A percentile compares a stretch with the other conserved stretches of the same genome.
Evolutionary conservation across 441 rosid genomes (phyloP).

Genomic region (Hura crepitans): DNA sequence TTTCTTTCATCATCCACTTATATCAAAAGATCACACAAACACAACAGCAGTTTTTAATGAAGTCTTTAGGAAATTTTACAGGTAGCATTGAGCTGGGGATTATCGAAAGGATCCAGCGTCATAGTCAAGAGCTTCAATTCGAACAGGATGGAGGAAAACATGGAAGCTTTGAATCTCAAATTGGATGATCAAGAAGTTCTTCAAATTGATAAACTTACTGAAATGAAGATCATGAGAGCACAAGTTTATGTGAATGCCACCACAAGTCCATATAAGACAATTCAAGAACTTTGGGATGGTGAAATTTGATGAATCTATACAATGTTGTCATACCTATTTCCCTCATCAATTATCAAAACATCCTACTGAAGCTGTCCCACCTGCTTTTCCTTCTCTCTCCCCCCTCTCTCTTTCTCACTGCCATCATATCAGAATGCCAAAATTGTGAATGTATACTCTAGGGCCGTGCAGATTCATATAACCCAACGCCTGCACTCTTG

Average conservation of each 20-base stretch:
- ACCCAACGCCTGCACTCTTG: not conserved
- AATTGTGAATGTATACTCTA: not conserved
- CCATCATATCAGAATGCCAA: not conserved
- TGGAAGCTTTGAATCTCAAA: conserved; percentile 42
- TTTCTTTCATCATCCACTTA: not conserved
- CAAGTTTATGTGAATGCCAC: conserved; percentile 59
- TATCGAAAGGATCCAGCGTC: conserved; percentile 69
- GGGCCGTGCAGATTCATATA: not conserved
- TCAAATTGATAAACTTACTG: conserved; percentile 52
- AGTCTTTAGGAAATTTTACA: conserved; percentile 3
- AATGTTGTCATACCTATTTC: not conserved
- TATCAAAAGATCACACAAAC: not conserved
- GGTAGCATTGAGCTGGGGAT: conserved; percentile 84
- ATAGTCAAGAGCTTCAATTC: conserved; percentile 71
- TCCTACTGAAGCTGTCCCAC: not conserved
- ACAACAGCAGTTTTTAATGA: not conserved
- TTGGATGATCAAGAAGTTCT: conserved; percentile 52
- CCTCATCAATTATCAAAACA: not conserved
- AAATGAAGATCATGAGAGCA: conserved; percentile 78
- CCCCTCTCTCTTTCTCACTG: not conserved
- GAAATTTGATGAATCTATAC: conserved; percentile 40
- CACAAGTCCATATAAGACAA: conserved; percentile 67
- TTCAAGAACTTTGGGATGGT: conserved; percentile 70
- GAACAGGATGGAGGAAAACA: conserved; percentile 61
- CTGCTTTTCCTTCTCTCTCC: too few species aligned